Percentiles rank a stretch among this genome's conserved stretches.
phyloP scores from a whole-genome alignment of 371 early-diverging fungal species.

The Mucor saturninus region DNA sequence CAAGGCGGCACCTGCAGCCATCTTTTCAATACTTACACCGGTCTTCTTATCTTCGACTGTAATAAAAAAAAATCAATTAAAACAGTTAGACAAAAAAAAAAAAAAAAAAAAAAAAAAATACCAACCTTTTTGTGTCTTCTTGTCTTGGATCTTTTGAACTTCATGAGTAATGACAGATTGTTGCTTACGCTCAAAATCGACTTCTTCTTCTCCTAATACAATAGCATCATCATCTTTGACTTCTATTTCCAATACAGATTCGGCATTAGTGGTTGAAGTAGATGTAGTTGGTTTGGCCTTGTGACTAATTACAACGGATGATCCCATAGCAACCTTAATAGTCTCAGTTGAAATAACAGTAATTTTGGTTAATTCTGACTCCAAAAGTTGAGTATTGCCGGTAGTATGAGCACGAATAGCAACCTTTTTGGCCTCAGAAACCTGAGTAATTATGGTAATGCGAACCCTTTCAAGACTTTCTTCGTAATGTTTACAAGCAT shows the following conservation, averaged over 20 bases:
- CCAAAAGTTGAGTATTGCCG: conserved; percentile 21
- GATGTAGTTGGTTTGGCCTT: conserved; percentile 13
- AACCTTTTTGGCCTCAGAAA: conserved; percentile 34
- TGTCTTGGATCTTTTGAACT: conserved; percentile 9
- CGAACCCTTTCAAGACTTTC: conserved; percentile 29
- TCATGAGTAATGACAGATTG: background rate
- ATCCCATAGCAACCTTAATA: conserved; percentile 34
- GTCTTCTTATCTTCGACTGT: conserved; percentile 21
- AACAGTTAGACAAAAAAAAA: background rate
- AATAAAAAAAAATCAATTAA: background rate
- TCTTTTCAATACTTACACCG: conserved; percentile 16
- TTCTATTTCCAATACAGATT: conserved; percentile 21
- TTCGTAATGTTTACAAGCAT: conserved; percentile 39
- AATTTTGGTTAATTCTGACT: conserved; percentile 21
- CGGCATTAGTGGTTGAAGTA: background rate
- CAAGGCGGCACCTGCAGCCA: conserved; percentile 27
- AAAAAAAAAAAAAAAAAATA: background rate
- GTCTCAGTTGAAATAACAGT: conserved; percentile 14
- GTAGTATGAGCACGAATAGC: conserved; percentile 32
- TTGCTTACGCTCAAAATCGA: conserved; percentile 26
- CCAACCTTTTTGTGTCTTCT: conserved; percentile 22
- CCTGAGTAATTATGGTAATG: conserved; percentile 25
- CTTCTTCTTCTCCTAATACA: conserved; percentile 37
- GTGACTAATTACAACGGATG: conserved; percentile 27
- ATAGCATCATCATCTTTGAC: conserved; percentile 26